Base-by-base conservation (phyloP, 495 filamentous ascomycete species). In the Penicillium samsonianum region DNA sequence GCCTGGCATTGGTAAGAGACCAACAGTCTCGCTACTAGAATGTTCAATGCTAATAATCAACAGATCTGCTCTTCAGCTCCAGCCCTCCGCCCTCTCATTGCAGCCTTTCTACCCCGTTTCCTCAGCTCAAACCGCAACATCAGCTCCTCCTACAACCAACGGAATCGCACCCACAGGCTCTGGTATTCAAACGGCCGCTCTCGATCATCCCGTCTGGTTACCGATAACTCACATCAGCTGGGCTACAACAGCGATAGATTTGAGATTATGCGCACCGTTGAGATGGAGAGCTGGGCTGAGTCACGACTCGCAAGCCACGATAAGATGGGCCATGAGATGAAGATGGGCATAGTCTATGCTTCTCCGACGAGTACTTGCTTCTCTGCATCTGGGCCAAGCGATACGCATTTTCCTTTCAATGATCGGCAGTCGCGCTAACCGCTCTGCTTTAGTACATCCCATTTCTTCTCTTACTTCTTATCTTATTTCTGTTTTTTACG, bases 21-120 rank as follows among this genome's bases (percentile, higher is more conserved):
- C 9, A 33, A 50, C 57, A 59, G 25, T 54, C 25, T 52, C 6
- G 31, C 22, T 35, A 9, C 7, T 44, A 3, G 19, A 53, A 50
- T 35, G 2, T 11, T 12, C 17, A 20, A 22, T 25, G 49, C 31
- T 47, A 14, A 46, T 8, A 43, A 2, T 38, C 22, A 33, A 11
- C 44, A 80, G 81, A 82, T 83, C 61, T 83, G 81, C 63, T 80
- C 80, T 51, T 84, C 80, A 12, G 74, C 80, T 14, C 81, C 81
- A 1, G 81, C 83, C 22, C 73, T 78, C 25, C 77, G 79, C n/a
- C 80, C 81, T 3, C 78, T 84, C 56, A 67, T 84, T 38, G 65
- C 69, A 42, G 65, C 65, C 17, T 75, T 80, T 64, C 50, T 78
- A 14, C 79, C 79, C 22, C 69, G 64, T 6, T 60, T 79, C 12